Conservation (phyloP, 176 grass and related monocot genomes). For the Oryza meridionalis region DNA sequence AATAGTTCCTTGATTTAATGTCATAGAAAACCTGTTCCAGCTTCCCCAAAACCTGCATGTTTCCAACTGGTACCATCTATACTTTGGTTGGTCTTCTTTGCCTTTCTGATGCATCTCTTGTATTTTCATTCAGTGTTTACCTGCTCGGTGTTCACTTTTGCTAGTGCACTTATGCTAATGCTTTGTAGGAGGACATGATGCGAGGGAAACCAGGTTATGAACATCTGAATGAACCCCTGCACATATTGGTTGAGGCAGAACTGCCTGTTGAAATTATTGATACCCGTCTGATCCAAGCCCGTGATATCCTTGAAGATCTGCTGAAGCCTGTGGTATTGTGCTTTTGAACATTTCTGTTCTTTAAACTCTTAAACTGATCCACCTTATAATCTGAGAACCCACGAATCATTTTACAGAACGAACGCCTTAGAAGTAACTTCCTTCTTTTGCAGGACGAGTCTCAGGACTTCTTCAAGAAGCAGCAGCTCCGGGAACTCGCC, state of each 20-base stretch:
- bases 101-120: constrained; percentile 17
- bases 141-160: background rate
- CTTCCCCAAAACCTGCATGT: background rate
- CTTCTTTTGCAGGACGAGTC: constrained; percentile 75
- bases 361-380: background rate
- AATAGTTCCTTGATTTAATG: background rate
- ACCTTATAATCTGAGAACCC: background rate
- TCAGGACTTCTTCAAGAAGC: constrained; percentile 97
- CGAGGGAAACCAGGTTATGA: constrained; percentile 91
- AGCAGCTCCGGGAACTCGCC: constrained; percentile 92
- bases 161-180: constrained; percentile 22
- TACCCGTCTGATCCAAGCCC: constrained; percentile 82
- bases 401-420: background rate
- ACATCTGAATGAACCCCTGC: constrained; percentile 93
- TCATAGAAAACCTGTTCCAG: background rate
- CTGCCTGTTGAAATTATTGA: constrained; percentile 85
- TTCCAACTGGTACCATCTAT: background rate
- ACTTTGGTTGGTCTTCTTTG: background rate
- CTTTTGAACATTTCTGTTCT: constrained; percentile 6
- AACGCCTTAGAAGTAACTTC: background rate
- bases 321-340: constrained; percentile 80
- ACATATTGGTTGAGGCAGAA: constrained; percentile 92
- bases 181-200: constrained; percentile 89
- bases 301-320: constrained; percentile 88
- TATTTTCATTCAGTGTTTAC: constrained; percentile 12